A percentile compares a stretch with the other conserved stretches of the same genome.
Evolutionary conservation across 1,139 yeast genomes (phyloP).

Genomic region (Yamadazyma songkhlaensis): DNA sequence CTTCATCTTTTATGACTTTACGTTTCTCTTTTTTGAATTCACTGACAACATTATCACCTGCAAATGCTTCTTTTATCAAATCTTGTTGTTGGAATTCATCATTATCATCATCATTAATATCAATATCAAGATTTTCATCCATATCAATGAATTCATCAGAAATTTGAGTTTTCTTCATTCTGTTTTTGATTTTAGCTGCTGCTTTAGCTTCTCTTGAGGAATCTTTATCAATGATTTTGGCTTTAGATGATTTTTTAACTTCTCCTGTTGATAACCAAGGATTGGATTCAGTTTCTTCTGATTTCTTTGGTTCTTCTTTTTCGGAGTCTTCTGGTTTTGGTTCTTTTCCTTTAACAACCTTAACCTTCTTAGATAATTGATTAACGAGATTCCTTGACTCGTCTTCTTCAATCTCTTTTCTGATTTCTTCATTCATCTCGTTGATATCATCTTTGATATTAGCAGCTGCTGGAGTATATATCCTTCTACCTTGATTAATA

Average conservation of each 20-base stretch:
- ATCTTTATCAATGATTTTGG: constrained; percentile 53
- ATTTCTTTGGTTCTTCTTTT: neutral
- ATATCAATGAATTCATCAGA: constrained; percentile 48
- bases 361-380: constrained; percentile 26
- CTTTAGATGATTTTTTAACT: constrained; percentile 49
- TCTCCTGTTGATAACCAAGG: constrained; percentile 67
- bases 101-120: constrained; percentile 36
- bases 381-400: constrained; percentile 46
- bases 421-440: constrained; percentile 36
- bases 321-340: constrained; percentile 15
- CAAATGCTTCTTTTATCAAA: constrained; percentile 86
- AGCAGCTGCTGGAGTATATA: constrained; percentile 70
- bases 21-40: constrained; percentile 78
- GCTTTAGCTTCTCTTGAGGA: constrained; percentile 56
- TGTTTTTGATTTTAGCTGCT: constrained; percentile 50
- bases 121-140: constrained; percentile 37
- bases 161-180: constrained; percentile 17
- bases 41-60: constrained; percentile 88
- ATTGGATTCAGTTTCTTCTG: constrained; percentile 35
- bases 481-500: constrained; percentile 76
- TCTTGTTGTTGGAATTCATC: constrained; percentile 74
- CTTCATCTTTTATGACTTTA: constrained; percentile 71
- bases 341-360: constrained; percentile 5
- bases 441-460: constrained; percentile 41
- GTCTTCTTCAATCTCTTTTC: constrained; percentile 56